Base-by-base conservation (phyloP, 208 protist genomes). In the Zelonia costaricensis region DNA sequence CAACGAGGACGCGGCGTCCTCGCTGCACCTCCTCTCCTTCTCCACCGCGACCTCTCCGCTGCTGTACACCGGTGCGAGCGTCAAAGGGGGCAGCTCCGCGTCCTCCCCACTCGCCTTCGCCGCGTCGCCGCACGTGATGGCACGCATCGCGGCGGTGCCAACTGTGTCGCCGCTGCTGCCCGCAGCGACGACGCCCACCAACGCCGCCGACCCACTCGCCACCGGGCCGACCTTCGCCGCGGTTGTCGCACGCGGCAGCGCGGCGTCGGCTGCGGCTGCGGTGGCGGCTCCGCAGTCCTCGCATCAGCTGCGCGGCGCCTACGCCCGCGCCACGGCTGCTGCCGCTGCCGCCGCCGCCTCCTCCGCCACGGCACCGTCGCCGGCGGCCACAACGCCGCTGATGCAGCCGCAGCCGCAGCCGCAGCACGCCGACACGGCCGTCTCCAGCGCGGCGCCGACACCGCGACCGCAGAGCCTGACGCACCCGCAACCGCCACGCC, bases 221-320 rank as follows among this genome's bases (percentile, higher is more conserved):
- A 22, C 5, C 33, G 23, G 31, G 20, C n/a, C 36, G n/a, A 2
- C 23, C 35, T 18, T 31, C 44, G 52, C 23, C 45, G n/a, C 35
- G 20, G 15, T 18, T 40, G 12, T 23, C 15, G 25, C 38, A 38
- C 5, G 18, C 38, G 4, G 23, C 23, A n/a, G n/a, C n/a, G n/a
- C n/a, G n/a, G n/a, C n/a, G n/a, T n/a, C n/a, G n/a, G n/a, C n/a
- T n/a, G n/a, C n/a, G n/a, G n/a, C n/a, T n/a, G n/a, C n/a, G n/a
- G n/a, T n/a, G n/a, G n/a, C n/a, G n/a, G n/a, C n/a, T n/a, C n/a
- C 66, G 2, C 30, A n/a, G 25, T 48, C 51, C 13, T 42, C 58
- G 3, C 43, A 61, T 38, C 66, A 73, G 23, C 66, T 73, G 49
- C 66, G 66, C 16, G 57, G 56, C 18, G 66, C 66, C 13, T 73